Conservation (phyloP, 2,329 filamentous ascomycete species). For the Colletotrichum chlorophyti region DNA sequence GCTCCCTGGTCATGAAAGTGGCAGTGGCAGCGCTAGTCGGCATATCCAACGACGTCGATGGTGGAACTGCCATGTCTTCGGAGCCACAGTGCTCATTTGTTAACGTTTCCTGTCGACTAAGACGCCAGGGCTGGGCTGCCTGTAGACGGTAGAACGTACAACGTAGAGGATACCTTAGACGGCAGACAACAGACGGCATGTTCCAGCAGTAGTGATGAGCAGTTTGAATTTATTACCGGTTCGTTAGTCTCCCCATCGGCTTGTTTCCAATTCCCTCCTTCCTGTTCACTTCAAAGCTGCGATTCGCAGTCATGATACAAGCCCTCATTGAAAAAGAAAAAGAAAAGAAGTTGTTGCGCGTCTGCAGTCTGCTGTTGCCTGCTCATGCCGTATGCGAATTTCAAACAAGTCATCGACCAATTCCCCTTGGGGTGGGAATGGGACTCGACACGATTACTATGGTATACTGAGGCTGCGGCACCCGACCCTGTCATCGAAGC, state of each 20-base stretch:
- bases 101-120: background rate
- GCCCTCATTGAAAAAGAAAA: too few relatives aligned
- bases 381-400: conserved; percentile 5
- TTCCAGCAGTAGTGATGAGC: too few relatives aligned
- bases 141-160: too few relatives aligned
- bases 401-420: conserved; percentile 4
- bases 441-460: too few relatives aligned
- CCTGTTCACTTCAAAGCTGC: conserved; percentile 12
- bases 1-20: conserved; percentile 11
- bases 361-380: background rate
- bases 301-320: too few relatives aligned
- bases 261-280: conserved; percentile 4
- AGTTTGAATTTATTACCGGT: conserved; percentile 9
- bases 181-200: too few relatives aligned
- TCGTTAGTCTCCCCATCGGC: conserved; percentile 26
- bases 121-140: background rate
- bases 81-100: background rate
- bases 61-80: conserved; percentile 12
- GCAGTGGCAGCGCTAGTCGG: conserved; percentile 19
- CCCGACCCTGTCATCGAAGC: conserved; percentile 12
- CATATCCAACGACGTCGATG: conserved; percentile 23
- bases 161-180: too few relatives aligned
- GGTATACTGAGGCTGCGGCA: conserved; percentile 21
- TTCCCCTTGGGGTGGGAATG: conserved; percentile 1
- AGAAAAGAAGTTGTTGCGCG: too few relatives aligned